Conservation (phyloP, 1,139 yeast species). For the Lodderomyces elongisporus region DNA sequence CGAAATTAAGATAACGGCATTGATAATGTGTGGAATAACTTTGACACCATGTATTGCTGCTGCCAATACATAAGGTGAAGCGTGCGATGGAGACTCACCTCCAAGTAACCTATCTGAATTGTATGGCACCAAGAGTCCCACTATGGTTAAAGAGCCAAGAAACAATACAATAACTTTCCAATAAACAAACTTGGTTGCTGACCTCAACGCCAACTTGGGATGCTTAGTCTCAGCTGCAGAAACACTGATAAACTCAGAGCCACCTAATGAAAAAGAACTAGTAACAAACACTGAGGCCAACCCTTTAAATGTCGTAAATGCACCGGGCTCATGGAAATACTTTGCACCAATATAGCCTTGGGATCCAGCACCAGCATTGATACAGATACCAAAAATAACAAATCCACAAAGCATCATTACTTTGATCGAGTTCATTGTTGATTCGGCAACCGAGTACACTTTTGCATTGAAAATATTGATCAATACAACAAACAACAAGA, state of each 20-base stretch:
- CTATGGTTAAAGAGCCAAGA: conserved; percentile 24
- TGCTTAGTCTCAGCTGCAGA: conserved; percentile 32
- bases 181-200: conserved; percentile 32
- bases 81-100: conserved; percentile 20
- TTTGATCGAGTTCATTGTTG: conserved; percentile 26
- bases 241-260: conserved; percentile 28
- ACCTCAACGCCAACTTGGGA: conserved; percentile 28
- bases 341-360: conserved; percentile 28
- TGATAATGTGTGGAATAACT: conserved; percentile 29
- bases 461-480: conserved; percentile 30
- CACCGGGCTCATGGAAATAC: conserved; percentile 28
- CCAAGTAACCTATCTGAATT: conserved; percentile 19
- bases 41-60: conserved; percentile 27
- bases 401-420: conserved; percentile 30
- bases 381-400: conserved; percentile 24
- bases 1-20: conserved; percentile 29
- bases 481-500: conserved; percentile 23
- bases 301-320: conserved; percentile 22
- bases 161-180: conserved; percentile 32
- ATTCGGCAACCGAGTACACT: conserved; percentile 33
- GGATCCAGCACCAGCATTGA: conserved; percentile 32
- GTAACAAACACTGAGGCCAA: conserved; percentile 22
- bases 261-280: conserved; percentile 25
- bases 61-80: conserved; percentile 40
- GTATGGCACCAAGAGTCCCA: conserved; percentile 30